phyloP scores from a whole-genome alignment of 2,329 filamentous ascomycete species.

The Ophiostoma angusticollis region DNA sequence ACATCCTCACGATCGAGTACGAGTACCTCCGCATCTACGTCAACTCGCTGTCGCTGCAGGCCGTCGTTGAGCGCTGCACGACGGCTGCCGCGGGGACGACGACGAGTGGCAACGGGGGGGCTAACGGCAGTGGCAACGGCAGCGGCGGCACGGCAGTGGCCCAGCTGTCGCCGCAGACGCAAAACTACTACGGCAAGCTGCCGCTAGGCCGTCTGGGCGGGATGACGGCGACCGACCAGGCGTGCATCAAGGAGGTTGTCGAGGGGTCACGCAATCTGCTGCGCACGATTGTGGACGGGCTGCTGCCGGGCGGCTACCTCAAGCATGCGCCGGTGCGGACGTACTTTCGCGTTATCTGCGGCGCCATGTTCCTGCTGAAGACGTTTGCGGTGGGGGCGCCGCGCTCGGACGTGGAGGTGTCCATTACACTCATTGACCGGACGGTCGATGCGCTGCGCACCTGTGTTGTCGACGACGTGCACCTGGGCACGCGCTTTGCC shows the following conservation, averaged over 20 bases:
- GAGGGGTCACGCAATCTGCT: constrained; percentile 67
- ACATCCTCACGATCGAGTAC: constrained; percentile 86
- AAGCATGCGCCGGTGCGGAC: constrained; percentile 74
- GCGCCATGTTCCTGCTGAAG: constrained; percentile 73
- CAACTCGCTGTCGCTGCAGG: constrained; percentile 87
- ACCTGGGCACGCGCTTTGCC: constrained; percentile 72
- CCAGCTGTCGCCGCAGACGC: constrained; percentile 46
- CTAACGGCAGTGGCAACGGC: constrained; percentile 13
- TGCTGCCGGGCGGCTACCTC: constrained; percentile 61
- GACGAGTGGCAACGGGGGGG: constrained; percentile 29
- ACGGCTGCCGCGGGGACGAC: constrained; percentile 48
- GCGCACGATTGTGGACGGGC: constrained; percentile 60
- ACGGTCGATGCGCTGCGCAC: constrained; percentile 62
- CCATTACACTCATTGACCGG: constrained; percentile 60
- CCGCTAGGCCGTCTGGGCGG: constrained; percentile 51
- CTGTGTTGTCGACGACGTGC: constrained; percentile 74
- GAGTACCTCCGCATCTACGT: constrained; percentile 91
- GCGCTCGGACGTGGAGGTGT: constrained; percentile 63
- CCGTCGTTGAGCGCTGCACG: constrained; percentile 85
- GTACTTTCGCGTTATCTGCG: constrained; percentile 76
- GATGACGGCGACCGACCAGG: constrained; percentile 53
- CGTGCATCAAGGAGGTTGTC: constrained; percentile 64
- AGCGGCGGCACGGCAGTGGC: constrained; percentile 17
- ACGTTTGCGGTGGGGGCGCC: constrained; percentile 73
- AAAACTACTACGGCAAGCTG: constrained; percentile 51